A percentile compares a stretch with the other conserved stretches of the same genome.
Evolutionary conservation across 108 stramenopile species (phyloP).

Genomic region (Cyclotella baltica): DNA sequence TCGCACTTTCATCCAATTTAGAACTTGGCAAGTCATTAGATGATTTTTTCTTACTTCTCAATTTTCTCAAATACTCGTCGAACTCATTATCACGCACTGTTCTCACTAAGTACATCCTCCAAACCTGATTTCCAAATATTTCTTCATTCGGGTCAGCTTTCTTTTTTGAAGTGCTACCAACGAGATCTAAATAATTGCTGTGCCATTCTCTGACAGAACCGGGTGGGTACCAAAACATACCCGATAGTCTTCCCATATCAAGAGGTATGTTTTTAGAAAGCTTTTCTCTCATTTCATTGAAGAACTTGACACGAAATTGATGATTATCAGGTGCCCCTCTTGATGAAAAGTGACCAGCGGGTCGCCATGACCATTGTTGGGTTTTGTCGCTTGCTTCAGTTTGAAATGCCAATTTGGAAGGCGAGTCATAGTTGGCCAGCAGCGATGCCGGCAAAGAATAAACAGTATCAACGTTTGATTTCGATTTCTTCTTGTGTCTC

Average conservation of each 20-base stretch:
- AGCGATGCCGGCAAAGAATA: conserved; percentile 19
- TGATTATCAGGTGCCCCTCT: conserved; percentile 23
- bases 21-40: conserved; percentile 56
- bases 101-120: conserved; percentile 52
- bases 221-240: conserved; percentile 57
- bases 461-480: conserved; percentile 35
- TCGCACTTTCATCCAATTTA: conserved; percentile 24
- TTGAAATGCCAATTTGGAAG: conserved; percentile 36
- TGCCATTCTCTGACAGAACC: conserved; percentile 54
- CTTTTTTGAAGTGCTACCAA: conserved; percentile 10
- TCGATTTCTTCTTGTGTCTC: conserved; percentile 42
- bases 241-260: conserved; percentile 38
- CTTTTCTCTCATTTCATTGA: conserved; percentile 28
- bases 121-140: conserved; percentile 42
- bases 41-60: conserved; percentile 70
- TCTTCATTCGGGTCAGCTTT: conserved; percentile 18
- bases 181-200: conserved; percentile 42
- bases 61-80: conserved; percentile 65
- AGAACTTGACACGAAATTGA: conserved; percentile 23
- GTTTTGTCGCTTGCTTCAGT: conserved; percentile 11
- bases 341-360: conserved; percentile 37
- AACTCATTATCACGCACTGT: conserved; percentile 70
- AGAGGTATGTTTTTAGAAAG: conserved; percentile 17
- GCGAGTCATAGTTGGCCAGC: conserved; percentile 22
- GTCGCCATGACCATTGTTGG: conserved; percentile 51